phyloP scores from a whole-genome alignment of 768 basidiomycete species.

The Naganishia onofrii region DNA sequence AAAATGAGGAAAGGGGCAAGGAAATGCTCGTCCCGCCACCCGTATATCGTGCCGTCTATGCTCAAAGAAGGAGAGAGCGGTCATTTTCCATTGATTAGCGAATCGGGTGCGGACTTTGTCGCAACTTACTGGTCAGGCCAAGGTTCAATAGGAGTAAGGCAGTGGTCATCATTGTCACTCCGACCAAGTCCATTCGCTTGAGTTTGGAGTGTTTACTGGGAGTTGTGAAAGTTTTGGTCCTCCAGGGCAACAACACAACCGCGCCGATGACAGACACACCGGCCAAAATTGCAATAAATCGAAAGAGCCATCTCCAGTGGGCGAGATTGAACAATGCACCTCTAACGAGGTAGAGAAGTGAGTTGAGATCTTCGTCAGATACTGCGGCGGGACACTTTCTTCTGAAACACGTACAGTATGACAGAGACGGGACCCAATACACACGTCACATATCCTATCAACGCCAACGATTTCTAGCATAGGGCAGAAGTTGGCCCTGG shows the following conservation, averaged over 20 bases:
- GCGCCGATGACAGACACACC: background rate
- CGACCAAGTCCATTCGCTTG: background rate
- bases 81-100: background rate
- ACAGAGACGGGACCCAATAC: background rate
- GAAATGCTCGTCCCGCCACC: slow-evolving; percentile 5
- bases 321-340: background rate
- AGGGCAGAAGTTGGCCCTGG: background rate
- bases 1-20: background rate
- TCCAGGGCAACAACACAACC: background rate
- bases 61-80: background rate
- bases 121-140: background rate
- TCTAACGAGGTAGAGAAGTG: background rate
- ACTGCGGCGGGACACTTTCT: background rate
- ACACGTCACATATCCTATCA: slow-evolving; percentile 2
- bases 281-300: background rate
- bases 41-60: background rate
- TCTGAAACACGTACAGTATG: background rate
- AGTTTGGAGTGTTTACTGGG: background rate
- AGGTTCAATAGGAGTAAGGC: background rate
- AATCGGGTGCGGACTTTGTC: background rate
- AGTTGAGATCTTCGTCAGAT: background rate
- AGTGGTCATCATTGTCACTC: background rate
- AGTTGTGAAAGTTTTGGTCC: background rate
- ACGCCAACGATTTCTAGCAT: background rate
- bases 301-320: background rate